Evolutionary conservation across 2,329 filamentous ascomycete species (phyloP).

Genomic region (Beauveria caledonica): DNA sequence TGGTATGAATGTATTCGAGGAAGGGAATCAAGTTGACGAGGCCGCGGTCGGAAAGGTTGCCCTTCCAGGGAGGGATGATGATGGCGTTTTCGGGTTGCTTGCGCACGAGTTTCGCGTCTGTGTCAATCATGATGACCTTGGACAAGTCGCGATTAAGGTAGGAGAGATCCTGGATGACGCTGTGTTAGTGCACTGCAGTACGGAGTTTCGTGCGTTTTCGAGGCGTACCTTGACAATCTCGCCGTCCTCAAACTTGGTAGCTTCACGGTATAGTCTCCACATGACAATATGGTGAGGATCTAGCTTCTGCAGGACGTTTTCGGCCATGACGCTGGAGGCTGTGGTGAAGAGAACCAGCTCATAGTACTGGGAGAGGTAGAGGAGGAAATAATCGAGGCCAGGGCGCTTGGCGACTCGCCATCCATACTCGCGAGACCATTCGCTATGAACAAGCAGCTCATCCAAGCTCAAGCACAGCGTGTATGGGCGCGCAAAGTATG

Average conservation of each 20-base stretch:
- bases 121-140: conserved; percentile 93
- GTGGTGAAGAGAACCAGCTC: conserved; percentile 94
- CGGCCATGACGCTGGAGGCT: conserved; percentile 73
- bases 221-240: conserved; percentile 80
- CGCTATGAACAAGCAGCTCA: conserved; percentile 87
- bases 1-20: conserved; percentile 92
- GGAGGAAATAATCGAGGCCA: conserved; percentile 92
- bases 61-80: conserved; percentile 81
- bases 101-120: conserved; percentile 70
- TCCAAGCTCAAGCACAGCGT: conserved; percentile 89
- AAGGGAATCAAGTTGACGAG: conserved; percentile 89
- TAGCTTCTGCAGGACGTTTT: conserved; percentile 84
- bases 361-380: conserved; percentile 96
- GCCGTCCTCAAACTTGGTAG: conserved; percentile 93
- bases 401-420: conserved; percentile 94
- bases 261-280: conserved; percentile 91
- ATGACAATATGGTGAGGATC: conserved; percentile 93
- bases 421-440: conserved; percentile 89
- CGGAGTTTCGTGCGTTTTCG: not conserved
- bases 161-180: conserved; percentile 67
- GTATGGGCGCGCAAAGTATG: conserved; percentile 75
- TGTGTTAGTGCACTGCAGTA: conserved; percentile 13
- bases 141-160: conserved; percentile 94
- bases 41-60: conserved; percentile 72
- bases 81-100: conserved; percentile 96